These are phyloP conservation scores for Paraphaeosphaeria sporulosa DNA, from an alignment of 2,329 filamentous ascomycete species.

Conservation along the genomic window DNA sequence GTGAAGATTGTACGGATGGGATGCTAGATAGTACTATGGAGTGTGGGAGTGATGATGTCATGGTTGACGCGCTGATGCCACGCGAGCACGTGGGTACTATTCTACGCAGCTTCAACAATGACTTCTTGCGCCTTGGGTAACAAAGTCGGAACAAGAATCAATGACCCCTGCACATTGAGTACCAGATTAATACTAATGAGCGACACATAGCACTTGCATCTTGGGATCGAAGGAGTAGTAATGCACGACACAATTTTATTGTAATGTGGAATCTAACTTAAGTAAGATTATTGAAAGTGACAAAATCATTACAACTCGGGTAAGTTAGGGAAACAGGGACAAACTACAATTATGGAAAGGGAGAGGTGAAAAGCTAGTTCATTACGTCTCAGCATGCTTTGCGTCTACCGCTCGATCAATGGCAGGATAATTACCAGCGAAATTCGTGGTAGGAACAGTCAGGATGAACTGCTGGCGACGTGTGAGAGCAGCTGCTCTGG, in stretches of 20 bases:
- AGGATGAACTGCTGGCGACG: background rate
- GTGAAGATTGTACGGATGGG: background rate
- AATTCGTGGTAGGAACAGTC: background rate
- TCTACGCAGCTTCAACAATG: background rate
- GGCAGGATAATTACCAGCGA: too few relatives aligned
- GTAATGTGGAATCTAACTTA: too few relatives aligned
- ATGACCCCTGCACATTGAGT: too few relatives aligned
- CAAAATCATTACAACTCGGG: too few relatives aligned
- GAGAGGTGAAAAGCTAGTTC: background rate
- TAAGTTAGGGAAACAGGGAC: too few relatives aligned
- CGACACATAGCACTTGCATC: too few relatives aligned
- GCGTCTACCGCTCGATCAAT: too few relatives aligned
- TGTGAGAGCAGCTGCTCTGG: background rate
- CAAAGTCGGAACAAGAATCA: background rate
- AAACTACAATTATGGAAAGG: background rate
- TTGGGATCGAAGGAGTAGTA: too few relatives aligned
- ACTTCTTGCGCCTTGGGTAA: background rate
- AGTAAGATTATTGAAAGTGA: too few relatives aligned
- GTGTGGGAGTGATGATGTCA: constrained; percentile 11
- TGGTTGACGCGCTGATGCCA: constrained; percentile 9
- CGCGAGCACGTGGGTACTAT: constrained; percentile 3
- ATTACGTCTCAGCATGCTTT: too few relatives aligned
- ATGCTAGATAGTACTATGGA: background rate
- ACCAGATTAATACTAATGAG: too few relatives aligned
- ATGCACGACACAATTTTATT: too few relatives aligned